Percentiles rank a stretch among this genome's conserved stretches.
These are phyloP conservation scores for Neofusicoccum laricinum DNA, from an alignment of 2,329 filamentous ascomycete species.

Conservation along the genomic window DNA sequence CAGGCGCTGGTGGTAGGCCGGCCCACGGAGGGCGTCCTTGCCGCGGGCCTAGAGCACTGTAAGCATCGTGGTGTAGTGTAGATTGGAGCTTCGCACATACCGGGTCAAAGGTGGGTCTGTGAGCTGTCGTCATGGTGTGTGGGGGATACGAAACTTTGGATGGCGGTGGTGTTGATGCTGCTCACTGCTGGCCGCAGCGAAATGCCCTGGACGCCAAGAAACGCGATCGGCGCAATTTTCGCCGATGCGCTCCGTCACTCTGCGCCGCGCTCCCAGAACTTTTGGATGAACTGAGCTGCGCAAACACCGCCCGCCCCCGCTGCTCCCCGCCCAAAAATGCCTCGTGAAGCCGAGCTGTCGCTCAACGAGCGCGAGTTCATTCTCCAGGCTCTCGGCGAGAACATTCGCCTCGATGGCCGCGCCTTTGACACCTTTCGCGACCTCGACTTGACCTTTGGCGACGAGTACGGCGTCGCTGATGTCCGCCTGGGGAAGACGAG, in stretches of 20 bases:
- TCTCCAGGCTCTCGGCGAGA: slow-evolving; percentile 74
- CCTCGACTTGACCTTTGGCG: slow-evolving; percentile 76
- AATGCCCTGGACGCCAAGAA: neutral
- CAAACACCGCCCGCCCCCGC: neutral
- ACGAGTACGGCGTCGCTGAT: slow-evolving; percentile 87
- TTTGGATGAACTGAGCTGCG: neutral
- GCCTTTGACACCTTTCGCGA: slow-evolving; percentile 75
- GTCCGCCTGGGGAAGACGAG: slow-evolving; percentile 87
- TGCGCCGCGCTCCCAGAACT: slow-evolving; percentile 1
- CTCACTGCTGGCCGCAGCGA: neutral
- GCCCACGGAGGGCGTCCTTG: slow-evolving; percentile 90
- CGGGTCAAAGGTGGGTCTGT: slow-evolving; percentile 94
- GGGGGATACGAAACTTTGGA: neutral
- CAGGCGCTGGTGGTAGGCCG: slow-evolving; percentile 93
- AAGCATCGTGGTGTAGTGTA: slow-evolving; percentile 20
- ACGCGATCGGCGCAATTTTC: neutral
- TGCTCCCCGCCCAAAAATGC: slow-evolving; percentile 60
- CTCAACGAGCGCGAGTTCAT: slow-evolving; percentile 86
- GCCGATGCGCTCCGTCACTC: slow-evolving; percentile 11
- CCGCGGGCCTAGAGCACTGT: slow-evolving; percentile 66
- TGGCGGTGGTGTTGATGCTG: neutral
- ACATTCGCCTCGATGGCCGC: slow-evolving; percentile 80
- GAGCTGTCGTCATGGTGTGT: slow-evolving; percentile 52
- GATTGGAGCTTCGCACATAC: slow-evolving; percentile 46
- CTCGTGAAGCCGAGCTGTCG: slow-evolving; percentile 86